Percentiles rank a stretch among this genome's conserved stretches.
Conservation (phyloP, 331 rosid genomes). For the Cydonia oblonga region DNA sequence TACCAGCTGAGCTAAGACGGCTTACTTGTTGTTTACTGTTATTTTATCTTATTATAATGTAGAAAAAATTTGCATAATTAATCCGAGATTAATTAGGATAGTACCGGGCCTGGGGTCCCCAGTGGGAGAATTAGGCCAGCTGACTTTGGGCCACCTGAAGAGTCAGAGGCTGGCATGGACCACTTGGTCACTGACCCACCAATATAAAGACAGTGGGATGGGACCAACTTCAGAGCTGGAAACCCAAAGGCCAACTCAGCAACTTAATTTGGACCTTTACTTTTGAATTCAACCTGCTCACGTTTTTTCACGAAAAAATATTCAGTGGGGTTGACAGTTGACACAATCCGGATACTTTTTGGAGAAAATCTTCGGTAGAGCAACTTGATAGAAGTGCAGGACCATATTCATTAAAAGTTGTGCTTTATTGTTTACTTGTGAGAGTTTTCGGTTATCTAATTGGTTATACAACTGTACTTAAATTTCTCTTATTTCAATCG, state of each 20-base stretch:
- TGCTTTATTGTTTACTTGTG: no score
- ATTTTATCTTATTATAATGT: no score
- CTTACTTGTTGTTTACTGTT: background rate
- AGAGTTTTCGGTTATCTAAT: no score
- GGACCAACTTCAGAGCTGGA: background rate
- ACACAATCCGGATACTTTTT: background rate
- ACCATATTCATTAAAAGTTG: no score
- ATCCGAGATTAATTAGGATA: background rate
- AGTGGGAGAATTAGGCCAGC: background rate
- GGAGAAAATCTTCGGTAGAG: no score
- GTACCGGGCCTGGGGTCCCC: no score
- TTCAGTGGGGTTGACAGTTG: background rate
- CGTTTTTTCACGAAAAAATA: background rate
- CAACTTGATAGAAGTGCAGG: no score
- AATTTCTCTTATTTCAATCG: no score
- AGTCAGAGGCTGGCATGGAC: background rate
- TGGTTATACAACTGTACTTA: no score
- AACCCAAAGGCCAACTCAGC: background rate
- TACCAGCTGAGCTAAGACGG: slow-evolving; percentile 73
- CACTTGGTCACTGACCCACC: background rate
- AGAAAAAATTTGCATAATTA: background rate
- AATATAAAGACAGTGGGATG: background rate
- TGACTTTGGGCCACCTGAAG: background rate
- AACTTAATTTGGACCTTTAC: background rate
- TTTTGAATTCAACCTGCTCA: background rate